Percentiles rank a stretch among this genome's conserved stretches.
Conservation (phyloP, 2,329 filamentous ascomycete species). For the Ceratocystis cubensis region DNA sequence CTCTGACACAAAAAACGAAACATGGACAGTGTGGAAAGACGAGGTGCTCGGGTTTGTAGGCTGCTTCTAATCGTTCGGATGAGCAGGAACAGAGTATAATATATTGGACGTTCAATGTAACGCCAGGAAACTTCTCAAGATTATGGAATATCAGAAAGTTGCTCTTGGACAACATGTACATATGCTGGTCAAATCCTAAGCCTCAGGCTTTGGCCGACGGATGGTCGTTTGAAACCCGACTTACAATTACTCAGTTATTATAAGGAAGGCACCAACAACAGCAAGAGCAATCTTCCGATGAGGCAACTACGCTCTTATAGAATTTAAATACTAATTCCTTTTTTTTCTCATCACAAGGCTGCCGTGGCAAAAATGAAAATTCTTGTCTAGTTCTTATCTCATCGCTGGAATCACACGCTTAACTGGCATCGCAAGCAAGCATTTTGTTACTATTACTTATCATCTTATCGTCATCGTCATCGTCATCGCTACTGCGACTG, state of each 20-base stretch:
- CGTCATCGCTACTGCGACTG: background rate
- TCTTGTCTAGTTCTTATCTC: background rate
- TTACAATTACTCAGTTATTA: background rate
- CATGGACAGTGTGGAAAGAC: background rate
- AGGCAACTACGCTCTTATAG: constrained; percentile 2
- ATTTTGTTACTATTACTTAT: background rate
- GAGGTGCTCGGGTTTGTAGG: constrained; percentile 7
- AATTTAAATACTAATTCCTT: background rate
- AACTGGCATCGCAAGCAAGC: background rate
- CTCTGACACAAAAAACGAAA: constrained; percentile 11
- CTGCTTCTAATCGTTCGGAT: background rate
- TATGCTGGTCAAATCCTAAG: background rate
- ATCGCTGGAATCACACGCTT: background rate
- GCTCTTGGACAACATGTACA: background rate
- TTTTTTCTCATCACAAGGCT: background rate
- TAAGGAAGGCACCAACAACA: constrained; percentile 2
- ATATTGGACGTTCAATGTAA: background rate
- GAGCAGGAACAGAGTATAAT: background rate
- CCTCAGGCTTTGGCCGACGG: background rate
- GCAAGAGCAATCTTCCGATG: background rate
- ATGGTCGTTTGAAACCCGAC: background rate
- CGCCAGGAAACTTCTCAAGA: background rate
- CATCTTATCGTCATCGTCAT: background rate
- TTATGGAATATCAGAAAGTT: background rate
- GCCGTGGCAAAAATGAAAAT: background rate